A percentile compares a stretch with the other conserved stretches of the same genome.
Evolutionary conservation across 805 yeast genomes (phyloP).

Genomic region (Saccharomycopsis selenospora): DNA sequence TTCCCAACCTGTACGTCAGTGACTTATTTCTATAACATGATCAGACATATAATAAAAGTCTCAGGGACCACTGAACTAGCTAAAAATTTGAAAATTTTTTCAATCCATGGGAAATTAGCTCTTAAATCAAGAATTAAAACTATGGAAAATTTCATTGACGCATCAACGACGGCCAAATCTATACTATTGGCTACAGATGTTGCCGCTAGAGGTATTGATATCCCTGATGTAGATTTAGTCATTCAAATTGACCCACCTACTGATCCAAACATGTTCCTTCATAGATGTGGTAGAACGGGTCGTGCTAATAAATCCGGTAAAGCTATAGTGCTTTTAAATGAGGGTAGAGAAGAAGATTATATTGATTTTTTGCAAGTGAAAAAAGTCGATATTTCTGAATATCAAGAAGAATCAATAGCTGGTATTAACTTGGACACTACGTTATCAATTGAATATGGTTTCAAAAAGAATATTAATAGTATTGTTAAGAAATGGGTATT

Average conservation of each 20-base stretch:
- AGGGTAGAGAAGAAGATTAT: slow-evolving; percentile 75
- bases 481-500: slow-evolving; percentile 48
- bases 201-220: slow-evolving; percentile 96
- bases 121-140: slow-evolving; percentile 74
- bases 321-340: slow-evolving; percentile 66
- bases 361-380: slow-evolving; percentile 74
- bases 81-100: slow-evolving; percentile 42
- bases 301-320: slow-evolving; percentile 81
- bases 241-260: slow-evolving; percentile 94
- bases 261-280: slow-evolving; percentile 85
- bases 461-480: slow-evolving; percentile 21
- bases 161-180: slow-evolving; percentile 34
- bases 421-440: slow-evolving; percentile 27
- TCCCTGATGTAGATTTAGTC: slow-evolving; percentile 90
- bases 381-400: slow-evolving; percentile 44
- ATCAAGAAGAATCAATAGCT: slow-evolving; percentile 23
- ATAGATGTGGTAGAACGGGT: slow-evolving; percentile 93
- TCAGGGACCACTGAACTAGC: slow-evolving; percentile 13
- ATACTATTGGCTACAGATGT: slow-evolving; percentile 90
- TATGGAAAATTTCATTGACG: slow-evolving; percentile 44
- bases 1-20: slow-evolving; percentile 88
- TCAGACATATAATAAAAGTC: slow-evolving; percentile 10
- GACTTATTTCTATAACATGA: slow-evolving; percentile 58
- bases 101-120: slow-evolving; percentile 88
- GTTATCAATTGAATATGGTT: slow-evolving; percentile 20